Evolutionary conservation across 805 yeast genomes (phyloP).

Genomic region (Monosporozyma aerobia): DNA sequence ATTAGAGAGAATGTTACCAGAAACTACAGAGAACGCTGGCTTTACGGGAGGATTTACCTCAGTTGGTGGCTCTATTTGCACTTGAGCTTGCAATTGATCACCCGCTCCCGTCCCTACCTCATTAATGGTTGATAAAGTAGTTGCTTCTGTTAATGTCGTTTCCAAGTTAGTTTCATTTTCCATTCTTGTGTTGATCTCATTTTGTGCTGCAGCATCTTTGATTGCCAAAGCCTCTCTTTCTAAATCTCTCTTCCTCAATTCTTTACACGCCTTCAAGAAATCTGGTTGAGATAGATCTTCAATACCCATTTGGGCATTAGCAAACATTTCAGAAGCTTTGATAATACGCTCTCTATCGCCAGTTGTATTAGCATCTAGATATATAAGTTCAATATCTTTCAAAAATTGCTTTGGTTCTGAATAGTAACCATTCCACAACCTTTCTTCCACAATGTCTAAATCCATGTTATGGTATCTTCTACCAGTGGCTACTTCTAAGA

Average conservation of each 20-base stretch:
- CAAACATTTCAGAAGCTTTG: constrained; percentile 87
- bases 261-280: constrained; percentile 67
- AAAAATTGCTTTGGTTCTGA: constrained; percentile 87
- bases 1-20: neutral
- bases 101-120: constrained; percentile 21
- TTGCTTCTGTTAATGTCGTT: neutral
- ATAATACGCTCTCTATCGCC: constrained; percentile 78
- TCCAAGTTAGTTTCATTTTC: neutral
- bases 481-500: constrained; percentile 71
- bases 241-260: constrained; percentile 57
- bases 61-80: neutral
- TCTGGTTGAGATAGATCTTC: constrained; percentile 71
- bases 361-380: constrained; percentile 59
- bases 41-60: neutral
- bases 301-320: constrained; percentile 90
- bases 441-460: constrained; percentile 83
- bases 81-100: constrained; percentile 16
- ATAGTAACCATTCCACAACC: constrained; percentile 94
- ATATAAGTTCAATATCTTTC: constrained; percentile 75
- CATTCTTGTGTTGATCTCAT: neutral
- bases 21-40: neutral
- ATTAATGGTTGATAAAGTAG: constrained; percentile 5
- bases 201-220: constrained; percentile 23
- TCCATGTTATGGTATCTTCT: constrained; percentile 78
- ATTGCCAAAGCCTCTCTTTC: constrained; percentile 35